Evolutionary conservation across 345 rosid species (phyloP).

Genomic region (Brassica nigra): DNA sequence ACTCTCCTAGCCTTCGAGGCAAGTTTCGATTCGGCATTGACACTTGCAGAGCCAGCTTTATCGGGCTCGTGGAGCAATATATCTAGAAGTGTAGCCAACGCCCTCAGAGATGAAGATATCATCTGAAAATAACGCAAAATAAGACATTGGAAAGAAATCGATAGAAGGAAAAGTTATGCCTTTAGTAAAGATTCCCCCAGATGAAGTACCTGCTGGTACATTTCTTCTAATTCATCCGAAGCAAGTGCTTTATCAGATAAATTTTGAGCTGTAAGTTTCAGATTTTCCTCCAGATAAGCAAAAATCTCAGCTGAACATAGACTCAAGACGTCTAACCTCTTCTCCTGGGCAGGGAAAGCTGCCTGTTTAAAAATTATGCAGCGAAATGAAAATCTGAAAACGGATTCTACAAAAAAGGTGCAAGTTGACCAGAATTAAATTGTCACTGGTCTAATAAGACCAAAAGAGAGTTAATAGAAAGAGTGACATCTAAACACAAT

Average conservation of each 20-base stretch:
- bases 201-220: conserved; percentile 83
- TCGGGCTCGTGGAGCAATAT: conserved; percentile 58
- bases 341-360: conserved; percentile 89
- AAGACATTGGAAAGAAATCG: conserved; percentile 19
- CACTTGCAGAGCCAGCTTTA: conserved; percentile 60
- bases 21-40: conserved; percentile 60
- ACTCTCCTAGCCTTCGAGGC: conserved; percentile 73
- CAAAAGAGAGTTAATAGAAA: neutral
- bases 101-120: conserved; percentile 77
- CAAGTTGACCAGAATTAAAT: conserved; percentile 11
- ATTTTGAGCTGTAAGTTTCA: conserved; percentile 76
- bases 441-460: conserved; percentile 18
- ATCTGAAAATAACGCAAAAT: conserved; percentile 56
- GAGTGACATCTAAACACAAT: conserved; percentile 20
- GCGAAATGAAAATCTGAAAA: conserved; percentile 34
- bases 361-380: conserved; percentile 55
- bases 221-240: conserved; percentile 83
- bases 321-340: conserved; percentile 83
- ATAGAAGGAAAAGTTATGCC: conserved; percentile 14
- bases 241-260: conserved; percentile 84
- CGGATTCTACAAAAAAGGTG: conserved; percentile 12
- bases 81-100: conserved; percentile 85
- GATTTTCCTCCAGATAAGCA: conserved; percentile 86
- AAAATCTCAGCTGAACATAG: conserved; percentile 72
- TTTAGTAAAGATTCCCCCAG: conserved; percentile 12